Evolutionary conservation across 495 filamentous ascomycete genomes (phyloP), one percentile per base, ranked within the genome.

Genomic region (Neurospora sublineolata): DNA sequence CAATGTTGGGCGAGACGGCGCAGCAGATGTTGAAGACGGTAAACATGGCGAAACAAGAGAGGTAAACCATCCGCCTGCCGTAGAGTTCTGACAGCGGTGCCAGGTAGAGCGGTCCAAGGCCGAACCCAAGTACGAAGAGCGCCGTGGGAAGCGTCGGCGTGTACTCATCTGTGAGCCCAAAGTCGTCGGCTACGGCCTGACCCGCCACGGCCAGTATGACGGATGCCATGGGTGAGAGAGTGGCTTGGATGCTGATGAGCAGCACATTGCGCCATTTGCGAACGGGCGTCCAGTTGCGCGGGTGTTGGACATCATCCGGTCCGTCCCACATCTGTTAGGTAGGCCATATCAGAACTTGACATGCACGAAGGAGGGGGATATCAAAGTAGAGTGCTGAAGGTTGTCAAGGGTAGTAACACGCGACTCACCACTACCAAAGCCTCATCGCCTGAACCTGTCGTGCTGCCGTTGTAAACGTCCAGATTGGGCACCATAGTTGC

Each of bases 81-180:
- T 92, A 93, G 18, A 93, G 88, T 77, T 95, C 92, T 12, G 86
- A 90, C 8, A 94, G 79, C 0, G 92, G 92, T 0, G 89, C 89
- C 1, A 92, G 79, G 60, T 92, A 84, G 2, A 85, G 69, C 7
- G 83, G 83, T 1, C 83, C 83, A 16, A 83, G 77, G 8, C 77
- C 79, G 68, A 83, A 84, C 18, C 83, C 83, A 0, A 85, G 73
- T 23, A 85, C 68, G 71, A 83, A 85, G 14, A 84, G 41, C 41
- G 41, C 41, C 3, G 41, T 44, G 41, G 41, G 41, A 44, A 44
- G 41, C 1, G 41, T 58, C 3, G 46, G 58, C 7, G 41, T 44
- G 41, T 44, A 44, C 41, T 44, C 41, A n/a, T 44, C 41, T n/a
- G 41, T 44, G 41, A 44, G 41, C 41, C 41, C 41, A 44, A 44